Base-by-base conservation (phyloP, 768 basidiomycete genomes). In the Hygrophorus russula region DNA sequence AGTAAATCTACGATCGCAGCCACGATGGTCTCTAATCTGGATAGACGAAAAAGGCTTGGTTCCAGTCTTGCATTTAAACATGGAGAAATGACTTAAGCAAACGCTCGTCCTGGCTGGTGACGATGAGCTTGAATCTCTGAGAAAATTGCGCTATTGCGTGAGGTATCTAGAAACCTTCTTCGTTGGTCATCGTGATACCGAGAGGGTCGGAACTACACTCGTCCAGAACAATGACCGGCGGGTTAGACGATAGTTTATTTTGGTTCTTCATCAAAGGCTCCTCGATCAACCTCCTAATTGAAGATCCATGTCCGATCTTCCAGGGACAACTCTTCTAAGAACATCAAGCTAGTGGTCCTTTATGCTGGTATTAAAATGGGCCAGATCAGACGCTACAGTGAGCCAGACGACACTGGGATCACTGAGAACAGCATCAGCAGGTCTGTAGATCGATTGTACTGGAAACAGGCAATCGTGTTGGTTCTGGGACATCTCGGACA, bases 1-100 rank as follows among this genome's bases (percentile, higher is more conserved):
- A 57, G 59, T 1, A 60, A 59, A 43, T 48, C 57, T 13, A 48
- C 48, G 11, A 36, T 59, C 28, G 49, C 58, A 0, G 17, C 48
- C 8, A 51, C 50, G 5, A 11, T 54, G 12, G 53, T 49, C 1
- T 36, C 44, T 1, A 37, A 28, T 29, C 39, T 53, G 19, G 32
- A 32, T 10, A 24, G 28, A 1, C n/a, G 11, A 4, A 19, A 39
- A 5, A 41, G 44, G 7, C 46, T 54, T 2, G 53, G 51, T 3
- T 46, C 56, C 14, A 34, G 32, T 32, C 46, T 39, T 39, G 37
- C 33, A 36, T 53, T 47, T 30, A 41, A 49, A 12, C 36, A 45
- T 9, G 43, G 42, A 4, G 40, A 44, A 4, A 39, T 41, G 36
- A 10, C 8, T 41, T 44, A 8, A 35, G 44, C 5, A 36, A 43